Conservation (phyloP, 768 basidiomycete genomes). For the Tylopilus plumbeoviolaceoides region DNA sequence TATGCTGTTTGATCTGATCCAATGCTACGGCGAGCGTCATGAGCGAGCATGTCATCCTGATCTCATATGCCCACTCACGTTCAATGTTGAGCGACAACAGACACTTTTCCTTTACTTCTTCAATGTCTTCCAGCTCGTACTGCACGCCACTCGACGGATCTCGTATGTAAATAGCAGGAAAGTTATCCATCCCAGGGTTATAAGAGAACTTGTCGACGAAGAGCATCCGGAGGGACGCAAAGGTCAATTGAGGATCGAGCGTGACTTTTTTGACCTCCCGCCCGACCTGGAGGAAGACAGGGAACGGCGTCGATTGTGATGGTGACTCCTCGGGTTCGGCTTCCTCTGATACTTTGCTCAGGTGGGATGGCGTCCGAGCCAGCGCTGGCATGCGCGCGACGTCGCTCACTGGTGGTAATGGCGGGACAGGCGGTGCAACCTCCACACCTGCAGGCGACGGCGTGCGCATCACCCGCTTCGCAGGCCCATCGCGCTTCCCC, state of each 20-base stretch:
- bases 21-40: constrained; percentile 53
- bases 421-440: constrained; percentile 39
- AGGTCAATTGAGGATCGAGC: constrained; percentile 66
- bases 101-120: constrained; percentile 86
- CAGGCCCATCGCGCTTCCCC: constrained; percentile 11
- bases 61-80: constrained; percentile 51
- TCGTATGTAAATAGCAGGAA: constrained; percentile 92
- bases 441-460: constrained; percentile 30
- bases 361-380: background rate
- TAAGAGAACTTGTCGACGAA: constrained; percentile 96
- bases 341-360: constrained; percentile 19
- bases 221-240: constrained; percentile 73
- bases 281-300: constrained; percentile 86
- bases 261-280: constrained; percentile 84
- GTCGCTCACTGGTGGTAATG: constrained; percentile 46
- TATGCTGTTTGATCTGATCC: constrained; percentile 98
- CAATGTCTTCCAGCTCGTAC: constrained; percentile 93
- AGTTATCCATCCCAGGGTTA: constrained; percentile 88
- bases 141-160: constrained; percentile 90
- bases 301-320: constrained; percentile 35
- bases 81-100: constrained; percentile 92
- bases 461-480: constrained; percentile 33
- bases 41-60: background rate
- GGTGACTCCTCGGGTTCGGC: constrained; percentile 18
- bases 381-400: constrained; percentile 17